Evolutionary conservation across 768 basidiomycete genomes (phyloP), one percentile per base, ranked within the genome.

Genomic region (Boletus speciosus): DNA sequence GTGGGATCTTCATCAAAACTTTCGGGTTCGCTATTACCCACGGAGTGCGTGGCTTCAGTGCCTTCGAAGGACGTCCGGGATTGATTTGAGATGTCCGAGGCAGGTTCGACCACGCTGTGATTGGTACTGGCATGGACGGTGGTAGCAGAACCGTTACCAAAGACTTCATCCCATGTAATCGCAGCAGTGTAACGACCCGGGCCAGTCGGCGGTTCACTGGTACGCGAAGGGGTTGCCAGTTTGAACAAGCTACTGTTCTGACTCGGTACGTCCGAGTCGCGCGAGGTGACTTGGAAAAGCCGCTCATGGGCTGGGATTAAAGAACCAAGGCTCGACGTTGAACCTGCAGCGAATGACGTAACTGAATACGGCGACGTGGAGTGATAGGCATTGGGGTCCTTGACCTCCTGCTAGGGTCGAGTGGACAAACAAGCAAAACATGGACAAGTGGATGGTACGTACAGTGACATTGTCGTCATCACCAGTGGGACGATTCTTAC

Each of bases 241-340:
- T 19, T 47, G 25, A 57, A 52, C 4, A 52, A 48, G 27, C 39
- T 42, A 21, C 16, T 29, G 5, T 38, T 23, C 14, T 29, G 49
- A 19, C 12, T 47, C 9, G 39, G 51, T n/a, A 57, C 55, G 12
- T 60, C 53, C 6, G 49, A 47, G 7, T 63, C 55, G n/a, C 40
- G 54, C 44, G 61, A 56, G 14, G 43, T 14, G 14, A 58, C 19
- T 7, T 56, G 54, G 44, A 71, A 71, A 7, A 62, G 29, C 4
- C 62, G 60, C 43, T 70, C 68, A 25, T 68, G 34, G 1, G 43
- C 53, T 14, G 70, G 64, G 31, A 70, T n/a, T 4, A 70, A 16
- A 29, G 68, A 70, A 37, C 68, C 68, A 11, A 70, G 51, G 21
- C 68, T 70, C 8, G 68, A 70, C 12, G 66, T 70, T 1, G 68